phyloP scores from a whole-genome alignment of 2,329 filamentous ascomycete species.

The Rutstroemia sp. region DNA sequence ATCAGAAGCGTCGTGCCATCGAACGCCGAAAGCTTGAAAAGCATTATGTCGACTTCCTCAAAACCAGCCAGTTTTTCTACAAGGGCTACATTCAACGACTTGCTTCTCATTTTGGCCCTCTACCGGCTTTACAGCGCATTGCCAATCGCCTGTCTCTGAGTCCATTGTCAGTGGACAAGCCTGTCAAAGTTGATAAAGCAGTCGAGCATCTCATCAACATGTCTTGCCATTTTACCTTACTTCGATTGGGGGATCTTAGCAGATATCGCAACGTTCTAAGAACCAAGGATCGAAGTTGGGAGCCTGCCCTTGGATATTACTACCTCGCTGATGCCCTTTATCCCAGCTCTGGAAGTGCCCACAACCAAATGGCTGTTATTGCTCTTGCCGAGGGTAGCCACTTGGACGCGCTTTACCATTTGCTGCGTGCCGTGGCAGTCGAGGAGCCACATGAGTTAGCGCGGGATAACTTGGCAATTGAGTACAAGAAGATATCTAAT shows the following conservation, averaged over 20 bases:
- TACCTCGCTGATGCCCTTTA: constrained; percentile 70
- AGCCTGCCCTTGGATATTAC: constrained; percentile 78
- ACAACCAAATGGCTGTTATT: constrained; percentile 88
- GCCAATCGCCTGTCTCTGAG: constrained; percentile 25
- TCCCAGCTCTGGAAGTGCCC: constrained; percentile 71
- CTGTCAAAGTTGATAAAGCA: constrained; percentile 18
- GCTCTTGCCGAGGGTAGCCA: constrained; percentile 71
- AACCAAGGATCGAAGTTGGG: constrained; percentile 64
- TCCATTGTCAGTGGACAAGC: constrained; percentile 21
- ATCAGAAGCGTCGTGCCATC: constrained; percentile 42
- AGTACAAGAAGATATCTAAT: constrained; percentile 61
- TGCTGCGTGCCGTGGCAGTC: constrained; percentile 76
- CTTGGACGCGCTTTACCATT: constrained; percentile 78
- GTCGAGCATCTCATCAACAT: constrained; percentile 46
- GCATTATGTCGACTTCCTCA: constrained; percentile 77
- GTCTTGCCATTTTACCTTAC: constrained; percentile 75
- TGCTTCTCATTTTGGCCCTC: constrained; percentile 46
- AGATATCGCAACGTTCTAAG: constrained; percentile 75
- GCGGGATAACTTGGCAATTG: constrained; percentile 66
- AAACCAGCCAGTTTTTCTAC: constrained; percentile 83
- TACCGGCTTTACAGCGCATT: constrained; percentile 26
- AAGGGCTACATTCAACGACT: constrained; percentile 75
- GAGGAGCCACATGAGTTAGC: constrained; percentile 69
- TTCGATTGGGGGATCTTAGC: constrained; percentile 83
- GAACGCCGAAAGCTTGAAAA: constrained; percentile 73